Base-by-base conservation (phyloP, 306 rosid species). In the Crataegus laevigata region DNA sequence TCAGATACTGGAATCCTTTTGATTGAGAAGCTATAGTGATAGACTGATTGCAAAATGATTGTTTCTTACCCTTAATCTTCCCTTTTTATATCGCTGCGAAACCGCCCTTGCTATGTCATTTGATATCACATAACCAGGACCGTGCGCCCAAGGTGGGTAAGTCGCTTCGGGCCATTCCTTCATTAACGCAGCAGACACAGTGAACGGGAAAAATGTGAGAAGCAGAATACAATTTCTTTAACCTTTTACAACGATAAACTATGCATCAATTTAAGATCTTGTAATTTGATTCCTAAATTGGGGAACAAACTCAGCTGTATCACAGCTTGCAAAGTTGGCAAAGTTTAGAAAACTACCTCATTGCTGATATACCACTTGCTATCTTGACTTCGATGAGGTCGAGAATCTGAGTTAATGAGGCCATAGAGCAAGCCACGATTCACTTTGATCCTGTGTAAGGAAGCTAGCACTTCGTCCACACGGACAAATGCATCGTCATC, bases 121-220 rank as follows among this genome's bases (percentile, higher is more conserved):
- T 14, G 99, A 86, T 75, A 96, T 84, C 50, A 96, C 98, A 80
- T 96, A 96, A 22, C 99, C 98, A 21, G 99, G 99, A 79, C 99
- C 99, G 71, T 96, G 97, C 36, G 99, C 99, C 98, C 98, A 96
- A 26, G 98, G 91, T 40, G 99, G 99, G 83, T 96, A 96, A 22
- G 83, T 87, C 25, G 79, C 85, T 79, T 85, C 96, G 17, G 81
- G 88, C 98, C 98, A 96, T 89, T 92, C 99, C 99, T 94, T 77
- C 82, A 72, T 68, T 34, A 50, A 2, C 42, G 80, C 38, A 64
- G 43, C 75, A 84, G 54, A 47, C 32, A 51, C 69, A 81, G 70
- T 47, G 68, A 74, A 78, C 68, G 52, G 40, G 75, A 79, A 71
- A 30, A 15, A 32, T 34, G 47, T 65, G 69, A 32, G 38, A 63